Evolutionary conservation across 768 basidiomycete species (phyloP), one percentile per base, ranked within the genome.

Genomic region (Cystobasidium onofrii): DNA sequence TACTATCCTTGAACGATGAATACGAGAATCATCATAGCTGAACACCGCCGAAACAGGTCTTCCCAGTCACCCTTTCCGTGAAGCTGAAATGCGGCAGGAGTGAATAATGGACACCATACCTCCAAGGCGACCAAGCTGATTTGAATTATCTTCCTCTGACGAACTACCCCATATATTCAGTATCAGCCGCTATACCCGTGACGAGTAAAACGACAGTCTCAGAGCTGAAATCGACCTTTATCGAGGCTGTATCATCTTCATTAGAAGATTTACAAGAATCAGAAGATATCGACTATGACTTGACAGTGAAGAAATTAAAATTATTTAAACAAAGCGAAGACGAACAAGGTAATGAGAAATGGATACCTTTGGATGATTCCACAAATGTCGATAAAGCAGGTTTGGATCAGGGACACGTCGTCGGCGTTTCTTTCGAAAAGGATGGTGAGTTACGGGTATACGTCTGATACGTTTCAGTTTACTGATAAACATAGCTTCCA

Each of bases 341-440:
- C 31, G 66, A 69, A 10, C 34, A 69, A 29, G 66, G 46, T 9
- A 69, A 69, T 43, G 44, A 46, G 25, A 34, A 41, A 52, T 69
- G 66, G 66, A 69, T 50, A 54, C 46, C 66, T 17, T 29, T 69
- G 46, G 66, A 69, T 54, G 66, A 69, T 36, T 23, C n/a, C 17
- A 34, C 41, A 3, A 69, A 46, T 52, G 66, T 69, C 41, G 66
- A 69, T 46, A 69, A 69, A 31, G 66, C 46, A 3, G 66, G 66
- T 20, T 29, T 69, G n/a, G 66, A 69, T 52, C 66, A 69, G 41
- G 66, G 66, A 54, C 66, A 69, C 23, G 66, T 69, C 10, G 66
- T 69, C 50, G 66, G 66, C 18, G 46, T 69, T 7, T 55, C 66
- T 41, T 50, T 69, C 27, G 29, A 52, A 33, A 69, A 18, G 44